phyloP scores from a whole-genome alignment of 352 stramenopile species.

The Phytopythium kandeliae region DNA sequence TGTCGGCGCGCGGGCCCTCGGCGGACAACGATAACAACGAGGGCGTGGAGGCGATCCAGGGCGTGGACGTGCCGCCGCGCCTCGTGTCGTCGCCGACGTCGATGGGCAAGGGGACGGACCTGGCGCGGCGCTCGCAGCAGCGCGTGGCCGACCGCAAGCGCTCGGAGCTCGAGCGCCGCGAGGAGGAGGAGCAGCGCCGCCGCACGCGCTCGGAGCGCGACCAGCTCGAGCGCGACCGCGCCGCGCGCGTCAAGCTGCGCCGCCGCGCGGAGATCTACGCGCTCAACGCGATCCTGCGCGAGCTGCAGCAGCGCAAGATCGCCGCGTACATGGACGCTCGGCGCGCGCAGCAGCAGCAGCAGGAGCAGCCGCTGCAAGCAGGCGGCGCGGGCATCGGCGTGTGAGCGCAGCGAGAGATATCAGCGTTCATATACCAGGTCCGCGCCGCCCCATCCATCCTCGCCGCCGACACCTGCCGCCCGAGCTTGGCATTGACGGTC shows the following conservation, averaged over 20 bases:
- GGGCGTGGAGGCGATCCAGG: no score
- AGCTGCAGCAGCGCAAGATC: conserved; percentile 67
- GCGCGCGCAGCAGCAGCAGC: conserved; percentile 27
- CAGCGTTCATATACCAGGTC: no score
- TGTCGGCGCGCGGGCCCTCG: no score
- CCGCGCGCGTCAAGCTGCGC: conserved; percentile 33
- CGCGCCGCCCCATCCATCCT: no score
- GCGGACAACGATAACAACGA: no score
- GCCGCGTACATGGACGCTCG: conserved; percentile 36
- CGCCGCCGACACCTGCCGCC: no score
- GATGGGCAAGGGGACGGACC: conserved; percentile 13
- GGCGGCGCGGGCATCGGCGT: not conserved
- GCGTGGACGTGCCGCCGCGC: no score
- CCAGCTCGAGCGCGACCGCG: conserved; percentile 49
- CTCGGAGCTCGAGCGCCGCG: conserved; percentile 42
- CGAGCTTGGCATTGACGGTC: no score
- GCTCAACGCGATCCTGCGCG: conserved; percentile 52
- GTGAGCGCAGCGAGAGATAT: not conserved
- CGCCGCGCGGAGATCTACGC: conserved; percentile 71
- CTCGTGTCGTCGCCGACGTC: no score
- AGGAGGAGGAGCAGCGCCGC: conserved; percentile 37
- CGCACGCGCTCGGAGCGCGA: conserved; percentile 24
- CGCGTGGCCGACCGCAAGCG: conserved; percentile 57
- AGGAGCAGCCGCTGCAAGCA: conserved; percentile 4
- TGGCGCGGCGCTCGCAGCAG: conserved; percentile 35